Base-by-base conservation (phyloP, 192 early-diverging fungal genomes). In the Kappamyces sp. region DNA sequence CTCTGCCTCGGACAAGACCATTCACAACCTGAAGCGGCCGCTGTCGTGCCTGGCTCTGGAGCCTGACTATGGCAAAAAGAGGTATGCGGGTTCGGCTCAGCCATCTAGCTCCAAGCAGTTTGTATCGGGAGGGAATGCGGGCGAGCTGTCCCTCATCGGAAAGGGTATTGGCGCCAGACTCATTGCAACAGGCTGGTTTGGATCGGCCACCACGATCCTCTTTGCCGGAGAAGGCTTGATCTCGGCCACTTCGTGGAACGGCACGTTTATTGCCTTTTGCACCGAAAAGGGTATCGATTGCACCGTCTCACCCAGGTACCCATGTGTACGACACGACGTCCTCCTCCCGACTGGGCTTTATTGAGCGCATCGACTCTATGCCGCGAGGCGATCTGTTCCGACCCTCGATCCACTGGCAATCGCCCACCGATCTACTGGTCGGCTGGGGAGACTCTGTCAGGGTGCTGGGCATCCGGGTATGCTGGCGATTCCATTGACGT, bases 371-470 rank as follows among this genome's bases (percentile, higher is more conserved):
- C 2, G 75, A 75, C 32, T 79, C 76, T 30, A 89, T 85, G 59
- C 91, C 93, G 2, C 70, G 87, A 11, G 67, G 84, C 1, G 94
- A 99, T 61, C 72, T 95, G 15, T 96, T 86, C 64, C 75, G 79
- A 34, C 92, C 90, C 54, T 83, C 90, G 42, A 61, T 99, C 47
- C 81, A 81, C 63, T 99, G 96, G 96, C 84, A 81, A 52, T 79
- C 81, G 40, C 81, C 86, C 32, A 74, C 61, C 11, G 84, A 85
- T 3, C 69, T 99, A 42, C 62, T 96, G 12, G 85, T 96, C 54
- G 96, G 91, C 0, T 99, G 96, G 96, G 96, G 90, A 5, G 87
- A 97, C 62, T 81, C 76, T 53, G 89, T 99, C 39, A 94, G 89
- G 62, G 76, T 96, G 7, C 88, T 88, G 11, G 70, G 75, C 1